Evolutionary conservation across 2,329 filamentous ascomycete genomes (phyloP), one percentile per base, ranked within the genome.

Genomic region (Aspergillus puulaauensis): DNA sequence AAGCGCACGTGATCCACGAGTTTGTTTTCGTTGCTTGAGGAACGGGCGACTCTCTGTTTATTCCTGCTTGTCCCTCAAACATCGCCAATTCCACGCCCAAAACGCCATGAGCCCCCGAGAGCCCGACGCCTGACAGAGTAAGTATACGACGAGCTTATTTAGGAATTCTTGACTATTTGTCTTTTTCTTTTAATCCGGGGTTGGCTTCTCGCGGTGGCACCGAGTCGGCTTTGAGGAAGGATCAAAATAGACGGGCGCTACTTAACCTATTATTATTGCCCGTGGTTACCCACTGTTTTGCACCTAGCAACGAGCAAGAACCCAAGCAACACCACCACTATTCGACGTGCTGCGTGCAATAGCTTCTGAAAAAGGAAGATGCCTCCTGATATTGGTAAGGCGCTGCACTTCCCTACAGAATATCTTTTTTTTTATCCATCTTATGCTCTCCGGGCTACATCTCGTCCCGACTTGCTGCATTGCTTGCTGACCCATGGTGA

Each of bases 11-110:
- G 72, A 74, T 63, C 31, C 6, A 24, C 23, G 59, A 62, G 70
- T 69, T 69, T 66, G 70, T 72, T 69, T 66, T 66, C 70, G 73
- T 75, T 75, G 73, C 73, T 72, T 74, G 72, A 75, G 73, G 70
- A 74, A 75, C 73, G 69, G 68, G 58, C 57, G 51, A 54, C 55
- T 67, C 66, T 75, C 72, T 75, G 72, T 75, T 75, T 75, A 75
- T 67, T 64, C 67, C 44, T 44, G 50, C 44, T 35, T 57, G 50
- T 72, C 67, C 62, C 63, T 64, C 57, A 57, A 60, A 57, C 53
- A 56, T 54, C 49, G 31, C 53, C 58, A 64, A 63, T 56, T 61
- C 56, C 43, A 56, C 52, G 40, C 43, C 54, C 60, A 56, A 60
- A 65, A 57, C 59, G 61, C 63, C 59, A 69, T 66, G 68, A 61